These are phyloP conservation scores for Fraxinus nigra DNA, from an alignment of 305 asterid species.

Conservation along the genomic window DNA sequence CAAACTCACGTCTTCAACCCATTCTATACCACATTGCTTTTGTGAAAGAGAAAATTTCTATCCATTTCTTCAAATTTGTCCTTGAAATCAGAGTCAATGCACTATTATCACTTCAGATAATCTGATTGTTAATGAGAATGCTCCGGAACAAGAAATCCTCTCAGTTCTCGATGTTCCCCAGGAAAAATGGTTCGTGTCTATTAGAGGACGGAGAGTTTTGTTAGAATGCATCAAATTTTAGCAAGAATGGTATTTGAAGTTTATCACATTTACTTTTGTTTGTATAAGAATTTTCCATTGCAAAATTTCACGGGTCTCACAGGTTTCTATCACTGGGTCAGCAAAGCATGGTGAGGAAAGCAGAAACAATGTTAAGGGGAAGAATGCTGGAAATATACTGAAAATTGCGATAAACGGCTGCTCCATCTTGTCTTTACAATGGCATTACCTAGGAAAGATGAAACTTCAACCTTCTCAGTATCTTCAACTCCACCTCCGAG, in stretches of 20 bases:
- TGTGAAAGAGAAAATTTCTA: neutral
- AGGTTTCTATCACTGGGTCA: slow-evolving; percentile 86
- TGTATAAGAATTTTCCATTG: neutral
- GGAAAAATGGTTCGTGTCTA: slow-evolving; percentile 91
- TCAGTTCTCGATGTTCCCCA: slow-evolving; percentile 75
- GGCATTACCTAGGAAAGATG: neutral
- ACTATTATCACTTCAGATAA: neutral
- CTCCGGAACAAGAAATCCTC: slow-evolving; percentile 77
- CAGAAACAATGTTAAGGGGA: slow-evolving; percentile 86
- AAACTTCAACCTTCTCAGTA: neutral
- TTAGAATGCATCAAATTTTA: neutral
- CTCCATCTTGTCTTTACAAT: slow-evolving; percentile 8
- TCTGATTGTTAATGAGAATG: slow-evolving; percentile 39
- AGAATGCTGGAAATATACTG: slow-evolving; percentile 56
- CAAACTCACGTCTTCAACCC: neutral
- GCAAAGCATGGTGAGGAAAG: slow-evolving; percentile 79
- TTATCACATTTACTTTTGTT: neutral
- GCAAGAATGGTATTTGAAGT: neutral
- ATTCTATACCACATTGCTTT: neutral
- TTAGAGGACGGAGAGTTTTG: slow-evolving; percentile 66
- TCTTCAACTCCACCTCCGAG: neutral
- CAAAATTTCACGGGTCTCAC: slow-evolving; percentile 21
- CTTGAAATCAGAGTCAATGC: neutral
- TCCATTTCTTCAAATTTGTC: neutral
- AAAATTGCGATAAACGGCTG: neutral